Conservation (phyloP, 331 rosid species). For the Arachis monticola region DNA sequence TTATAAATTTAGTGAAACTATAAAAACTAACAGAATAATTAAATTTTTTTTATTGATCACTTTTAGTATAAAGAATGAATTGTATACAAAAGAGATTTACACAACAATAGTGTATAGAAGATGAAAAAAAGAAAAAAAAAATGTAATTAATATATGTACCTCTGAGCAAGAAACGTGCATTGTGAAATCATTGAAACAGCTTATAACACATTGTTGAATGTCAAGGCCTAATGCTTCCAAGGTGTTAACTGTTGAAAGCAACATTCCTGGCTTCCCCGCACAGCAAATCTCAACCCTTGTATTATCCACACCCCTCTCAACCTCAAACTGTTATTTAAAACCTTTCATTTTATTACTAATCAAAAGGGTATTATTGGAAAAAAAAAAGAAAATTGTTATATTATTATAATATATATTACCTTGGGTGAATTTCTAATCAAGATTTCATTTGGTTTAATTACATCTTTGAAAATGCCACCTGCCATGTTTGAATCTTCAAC, state of each 20-base stretch:
- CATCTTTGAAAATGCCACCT: slow-evolving; percentile 54
- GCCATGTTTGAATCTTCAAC: slow-evolving; percentile 46
- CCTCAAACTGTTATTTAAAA: slow-evolving; percentile 65
- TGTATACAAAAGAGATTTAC: too few relatives aligned
- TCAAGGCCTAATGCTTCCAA: slow-evolving; percentile 88
- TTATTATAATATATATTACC: slow-evolving; percentile 40
- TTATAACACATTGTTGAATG: slow-evolving; percentile 92
- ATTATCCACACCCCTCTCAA: slow-evolving; percentile 62
- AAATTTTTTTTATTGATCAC: too few relatives aligned
- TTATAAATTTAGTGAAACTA: too few relatives aligned
- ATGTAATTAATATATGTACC: slow-evolving; percentile 47
- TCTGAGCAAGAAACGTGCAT: slow-evolving; percentile 94
- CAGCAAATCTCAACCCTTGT: slow-evolving; percentile 79
- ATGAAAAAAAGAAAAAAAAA: neutral
- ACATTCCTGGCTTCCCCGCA: slow-evolving; percentile 82
- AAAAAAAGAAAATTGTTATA: neutral
- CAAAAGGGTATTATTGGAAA: neutral
- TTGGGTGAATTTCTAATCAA: slow-evolving; percentile 79
- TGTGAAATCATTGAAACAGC: slow-evolving; percentile 91
- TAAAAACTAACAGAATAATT: too few relatives aligned
- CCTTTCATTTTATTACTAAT: neutral
- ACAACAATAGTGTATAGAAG: neutral
- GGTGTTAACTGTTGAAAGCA: slow-evolving; percentile 71
- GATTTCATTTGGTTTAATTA: slow-evolving; percentile 61
- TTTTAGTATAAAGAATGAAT: too few relatives aligned